phyloP scores from a whole-genome alignment of 768 basidiomycete species.

The Crassisporium funariophilum region DNA sequence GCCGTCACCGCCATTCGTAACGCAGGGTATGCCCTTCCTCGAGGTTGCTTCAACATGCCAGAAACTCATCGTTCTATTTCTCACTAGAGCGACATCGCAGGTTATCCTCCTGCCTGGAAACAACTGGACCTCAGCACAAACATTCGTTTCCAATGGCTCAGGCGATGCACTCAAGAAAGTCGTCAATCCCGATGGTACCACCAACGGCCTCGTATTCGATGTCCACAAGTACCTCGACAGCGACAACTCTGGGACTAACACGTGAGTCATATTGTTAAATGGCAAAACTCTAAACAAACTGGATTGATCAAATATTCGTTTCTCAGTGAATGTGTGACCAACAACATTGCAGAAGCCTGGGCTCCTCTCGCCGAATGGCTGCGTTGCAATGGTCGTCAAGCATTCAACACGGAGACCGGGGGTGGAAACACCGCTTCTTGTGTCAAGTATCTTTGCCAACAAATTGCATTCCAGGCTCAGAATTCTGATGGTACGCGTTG shows the following conservation, averaged over 20 bases:
- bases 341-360: conserved; percentile 53
- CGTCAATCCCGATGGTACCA: conserved; percentile 47
- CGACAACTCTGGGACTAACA: conserved; percentile 43
- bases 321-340: conserved; percentile 48
- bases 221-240: conserved; percentile 66
- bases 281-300: not conserved
- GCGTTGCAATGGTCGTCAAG: conserved; percentile 51
- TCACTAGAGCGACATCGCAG: too few species aligned
- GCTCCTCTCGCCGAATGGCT: conserved; percentile 50
- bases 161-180: conserved; percentile 48
- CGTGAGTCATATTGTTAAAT: conserved; percentile 14
- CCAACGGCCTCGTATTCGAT: conserved; percentile 53
- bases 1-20: conserved; percentile 63
- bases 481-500: conserved; percentile 49
- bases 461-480: conserved; percentile 46
- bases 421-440: conserved; percentile 59
- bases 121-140: conserved; percentile 54
- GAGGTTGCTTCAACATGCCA: too few species aligned
- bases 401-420: conserved; percentile 63
- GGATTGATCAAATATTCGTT: not conserved
- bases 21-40: too few species aligned
- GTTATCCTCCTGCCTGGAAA: conserved; percentile 61
- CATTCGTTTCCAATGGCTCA: conserved; percentile 53
- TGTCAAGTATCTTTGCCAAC: conserved; percentile 44
- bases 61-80: too few species aligned